Percentiles rank a stretch among this genome's conserved stretches.
phyloP scores from a whole-genome alignment of 2,329 filamentous ascomycete genomes.

The Fusarium sp. region DNA sequence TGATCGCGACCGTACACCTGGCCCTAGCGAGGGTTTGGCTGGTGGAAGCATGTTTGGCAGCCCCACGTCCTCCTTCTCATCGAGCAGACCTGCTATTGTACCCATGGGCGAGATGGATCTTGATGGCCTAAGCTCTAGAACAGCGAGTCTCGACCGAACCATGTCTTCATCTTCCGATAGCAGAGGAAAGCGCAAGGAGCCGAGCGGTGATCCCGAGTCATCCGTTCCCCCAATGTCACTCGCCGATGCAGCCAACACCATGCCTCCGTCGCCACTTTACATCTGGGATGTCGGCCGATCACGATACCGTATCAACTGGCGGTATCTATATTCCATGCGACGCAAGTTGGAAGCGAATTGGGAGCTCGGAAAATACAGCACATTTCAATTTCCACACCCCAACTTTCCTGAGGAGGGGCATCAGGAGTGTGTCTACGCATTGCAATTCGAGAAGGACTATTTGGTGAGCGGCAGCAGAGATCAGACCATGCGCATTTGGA shows the following conservation, averaged over 20 bases:
- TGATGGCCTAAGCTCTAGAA: conserved; percentile 44
- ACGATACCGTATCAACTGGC: conserved; percentile 83
- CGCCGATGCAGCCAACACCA: conserved; percentile 44
- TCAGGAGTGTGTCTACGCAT: conserved; percentile 91
- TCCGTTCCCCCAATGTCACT: conserved; percentile 47
- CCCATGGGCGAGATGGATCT: conserved; percentile 48
- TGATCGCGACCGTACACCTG: conserved; percentile 49
- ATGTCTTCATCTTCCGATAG: conserved; percentile 45
- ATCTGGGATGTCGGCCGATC: conserved; percentile 60
- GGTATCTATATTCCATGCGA: conserved; percentile 90
- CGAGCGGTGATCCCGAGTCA: conserved; percentile 48
- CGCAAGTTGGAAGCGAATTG: conserved; percentile 89
- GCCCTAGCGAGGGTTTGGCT: conserved; percentile 39
- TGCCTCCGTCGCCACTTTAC: conserved; percentile 61
- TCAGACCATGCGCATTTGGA: conserved; percentile 88
- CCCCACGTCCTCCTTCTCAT: conserved; percentile 48
- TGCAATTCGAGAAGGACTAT: conserved; percentile 87
- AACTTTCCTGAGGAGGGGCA: conserved; percentile 84
- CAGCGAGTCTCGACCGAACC: conserved; percentile 47
- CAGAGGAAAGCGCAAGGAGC: conserved; percentile 53
- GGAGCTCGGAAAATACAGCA: conserved; percentile 82
- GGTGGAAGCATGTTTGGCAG: conserved; percentile 52
- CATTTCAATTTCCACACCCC: conserved; percentile 92
- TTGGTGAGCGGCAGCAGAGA: conserved; percentile 95
- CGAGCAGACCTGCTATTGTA: conserved; percentile 41